Evolutionary conservation across 23 red algal species (phyloP).

Genomic region (Chondrus crispus): DNA sequence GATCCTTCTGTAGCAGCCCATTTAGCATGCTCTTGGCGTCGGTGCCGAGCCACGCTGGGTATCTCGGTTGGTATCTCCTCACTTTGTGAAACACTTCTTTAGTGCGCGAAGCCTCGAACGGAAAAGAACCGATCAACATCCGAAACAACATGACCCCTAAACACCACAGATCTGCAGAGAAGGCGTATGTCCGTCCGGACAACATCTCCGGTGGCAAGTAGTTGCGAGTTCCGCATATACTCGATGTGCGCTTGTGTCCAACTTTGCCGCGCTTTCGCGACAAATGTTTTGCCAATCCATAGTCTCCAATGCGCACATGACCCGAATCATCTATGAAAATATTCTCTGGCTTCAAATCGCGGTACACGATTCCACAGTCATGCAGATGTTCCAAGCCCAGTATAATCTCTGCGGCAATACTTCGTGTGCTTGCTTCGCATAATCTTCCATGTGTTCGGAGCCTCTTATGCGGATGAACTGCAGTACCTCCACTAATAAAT

Average conservation of each 20-base stretch:
- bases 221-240: constrained; percentile 55
- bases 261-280: not conserved
- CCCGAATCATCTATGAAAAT: constrained; percentile 79
- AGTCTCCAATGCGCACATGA: constrained; percentile 84
- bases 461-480: too few relatives aligned
- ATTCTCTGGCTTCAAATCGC: constrained; percentile 98
- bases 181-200: constrained; percentile 7
- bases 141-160: constrained; percentile 55
- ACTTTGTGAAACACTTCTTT: constrained; percentile 50
- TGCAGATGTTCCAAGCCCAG: constrained; percentile 93
- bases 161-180: constrained; percentile 49
- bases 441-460: constrained; percentile 16
- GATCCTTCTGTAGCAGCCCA: constrained; percentile 38
- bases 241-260: not conserved
- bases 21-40: constrained; percentile 2
- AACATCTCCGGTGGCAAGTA: constrained; percentile 56
- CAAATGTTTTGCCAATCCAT: constrained; percentile 76
- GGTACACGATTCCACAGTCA: constrained; percentile 70
- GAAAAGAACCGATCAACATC: constrained; percentile 31
- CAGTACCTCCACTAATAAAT: too few relatives aligned
- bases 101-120: constrained; percentile 34
- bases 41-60: constrained; percentile 14
- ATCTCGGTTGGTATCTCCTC: not conserved
- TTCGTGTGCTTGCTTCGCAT: constrained; percentile 39
- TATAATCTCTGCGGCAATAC: constrained; percentile 81